Percentiles rank a stretch among this genome's conserved stretches.
These are phyloP conservation scores for Zalaria obscura DNA, from an alignment of 2,329 filamentous ascomycete genomes.

Conservation along the genomic window DNA sequence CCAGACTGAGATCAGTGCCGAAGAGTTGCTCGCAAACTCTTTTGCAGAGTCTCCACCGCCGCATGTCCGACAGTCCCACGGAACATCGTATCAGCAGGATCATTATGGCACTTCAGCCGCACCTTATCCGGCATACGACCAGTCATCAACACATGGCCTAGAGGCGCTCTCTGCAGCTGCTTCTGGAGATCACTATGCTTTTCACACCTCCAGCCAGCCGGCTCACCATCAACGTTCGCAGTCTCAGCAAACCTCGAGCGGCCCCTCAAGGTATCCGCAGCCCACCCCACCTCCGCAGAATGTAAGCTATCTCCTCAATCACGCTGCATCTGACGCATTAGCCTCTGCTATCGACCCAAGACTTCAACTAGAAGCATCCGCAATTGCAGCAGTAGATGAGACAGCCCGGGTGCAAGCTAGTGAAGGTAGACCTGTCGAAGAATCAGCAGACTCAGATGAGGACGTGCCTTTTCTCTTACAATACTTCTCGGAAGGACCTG, in stretches of 20 bases:
- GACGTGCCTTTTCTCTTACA: constrained; percentile 44
- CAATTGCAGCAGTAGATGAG: background rate
- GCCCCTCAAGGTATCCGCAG: background rate
- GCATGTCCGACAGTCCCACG: background rate
- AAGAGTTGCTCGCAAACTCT: background rate
- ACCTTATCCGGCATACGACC: background rate
- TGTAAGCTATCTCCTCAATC: constrained; percentile 43
- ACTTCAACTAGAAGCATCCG: constrained; percentile 13
- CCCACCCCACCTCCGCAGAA: constrained; percentile 19
- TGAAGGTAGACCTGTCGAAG: background rate
- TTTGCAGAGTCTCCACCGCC: background rate
- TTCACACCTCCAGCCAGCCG: constrained; percentile 13
- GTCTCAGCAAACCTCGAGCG: constrained; percentile 1
- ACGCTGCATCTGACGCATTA: constrained; percentile 18
- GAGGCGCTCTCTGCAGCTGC: constrained; percentile 41
- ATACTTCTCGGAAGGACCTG: constrained; percentile 45
- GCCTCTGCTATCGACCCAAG: constrained; percentile 28
- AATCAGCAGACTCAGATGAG: constrained; percentile 24
- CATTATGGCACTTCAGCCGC: background rate
- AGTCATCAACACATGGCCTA: constrained; percentile 31
- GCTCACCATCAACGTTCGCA: constrained; percentile 9
- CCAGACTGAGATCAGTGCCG: constrained; percentile 19
- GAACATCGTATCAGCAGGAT: background rate
- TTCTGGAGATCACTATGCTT: constrained; percentile 18
- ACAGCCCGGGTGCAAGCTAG: background rate